Evolutionary conservation across 139 green algal species (phyloP).

Genomic region (Edaphochlamys debaryana): DNA sequence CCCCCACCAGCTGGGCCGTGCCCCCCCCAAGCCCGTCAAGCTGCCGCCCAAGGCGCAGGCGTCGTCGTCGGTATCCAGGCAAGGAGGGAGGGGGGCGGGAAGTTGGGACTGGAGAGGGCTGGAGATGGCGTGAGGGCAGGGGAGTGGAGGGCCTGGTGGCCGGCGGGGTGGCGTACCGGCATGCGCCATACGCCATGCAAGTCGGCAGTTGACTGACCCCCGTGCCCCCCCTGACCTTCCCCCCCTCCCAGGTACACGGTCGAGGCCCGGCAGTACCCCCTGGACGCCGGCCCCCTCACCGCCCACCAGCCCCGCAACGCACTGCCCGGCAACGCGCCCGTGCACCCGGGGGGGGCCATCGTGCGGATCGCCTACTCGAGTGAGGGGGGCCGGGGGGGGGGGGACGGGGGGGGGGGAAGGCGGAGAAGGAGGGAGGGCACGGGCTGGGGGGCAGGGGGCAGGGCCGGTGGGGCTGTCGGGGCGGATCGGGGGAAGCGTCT

Average conservation of each 20-base stretch:
- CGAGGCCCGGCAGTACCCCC: conserved; percentile 41
- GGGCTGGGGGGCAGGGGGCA: neutral
- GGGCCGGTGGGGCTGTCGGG: neutral
- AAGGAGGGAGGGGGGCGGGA: too few species aligned
- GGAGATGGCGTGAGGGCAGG: too few species aligned
- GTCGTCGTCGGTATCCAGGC: too few species aligned
- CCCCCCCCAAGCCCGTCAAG: conserved; percentile 46
- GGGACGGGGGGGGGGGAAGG: neutral
- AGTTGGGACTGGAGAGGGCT: too few species aligned
- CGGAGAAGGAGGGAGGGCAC: too few species aligned
- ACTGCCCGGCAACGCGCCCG: conserved; percentile 15
- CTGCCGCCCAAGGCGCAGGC: too few species aligned
- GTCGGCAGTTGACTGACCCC: too few species aligned
- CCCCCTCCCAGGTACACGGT: conserved; percentile 6
- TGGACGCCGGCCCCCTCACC: conserved; percentile 34
- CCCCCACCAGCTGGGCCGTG: conserved; percentile 27
- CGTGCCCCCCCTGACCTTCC: neutral
- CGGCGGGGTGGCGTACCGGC: too few species aligned
- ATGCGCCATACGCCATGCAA: too few species aligned
- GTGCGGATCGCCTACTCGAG: conserved; percentile 46
- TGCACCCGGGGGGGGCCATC: conserved; percentile 43
- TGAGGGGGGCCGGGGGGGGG: neutral
- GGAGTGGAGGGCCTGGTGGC: too few species aligned
- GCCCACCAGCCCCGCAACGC: conserved; percentile 32
- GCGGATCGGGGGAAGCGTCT: neutral